Evolutionary conservation across 2,329 filamentous ascomycete genomes (phyloP).

Genomic region (Zasmidium angulare): DNA sequence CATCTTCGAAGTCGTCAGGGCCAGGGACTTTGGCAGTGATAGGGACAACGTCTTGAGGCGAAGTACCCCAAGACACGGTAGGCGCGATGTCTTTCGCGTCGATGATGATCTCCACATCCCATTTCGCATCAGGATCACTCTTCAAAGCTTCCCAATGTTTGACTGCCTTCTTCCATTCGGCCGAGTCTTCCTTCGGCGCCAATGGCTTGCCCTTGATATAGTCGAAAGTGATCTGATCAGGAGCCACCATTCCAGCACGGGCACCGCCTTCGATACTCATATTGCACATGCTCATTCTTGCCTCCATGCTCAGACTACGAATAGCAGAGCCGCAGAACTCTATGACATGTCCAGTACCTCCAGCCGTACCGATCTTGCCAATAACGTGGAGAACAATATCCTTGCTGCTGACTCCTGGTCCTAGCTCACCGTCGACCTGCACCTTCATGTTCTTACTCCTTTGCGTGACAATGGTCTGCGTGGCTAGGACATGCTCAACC

Average conservation of each 20-base stretch:
- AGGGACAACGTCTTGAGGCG: constrained; percentile 91
- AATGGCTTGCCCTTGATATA: constrained; percentile 91
- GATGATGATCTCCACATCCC: constrained; percentile 84
- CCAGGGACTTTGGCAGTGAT: constrained; percentile 90
- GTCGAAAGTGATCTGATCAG: constrained; percentile 89
- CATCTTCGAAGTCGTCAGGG: constrained; percentile 79
- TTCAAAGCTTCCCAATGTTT: constrained; percentile 84
- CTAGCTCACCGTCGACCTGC: constrained; percentile 86
- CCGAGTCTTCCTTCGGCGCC: constrained; percentile 77
- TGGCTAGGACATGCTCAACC: constrained; percentile 96
- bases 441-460: constrained; percentile 99
- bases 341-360: constrained; percentile 90
- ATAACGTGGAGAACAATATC: constrained; percentile 93
- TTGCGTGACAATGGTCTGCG: constrained; percentile 91
- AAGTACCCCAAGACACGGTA: constrained; percentile 95
- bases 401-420: constrained; percentile 91
- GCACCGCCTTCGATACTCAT: constrained; percentile 98
- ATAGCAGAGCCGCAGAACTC: constrained; percentile 98
- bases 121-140: constrained; percentile 85
- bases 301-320: constrained; percentile 86
- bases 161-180: constrained; percentile 85
- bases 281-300: constrained; percentile 98
- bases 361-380: constrained; percentile 89
- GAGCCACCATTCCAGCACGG: constrained; percentile 93
- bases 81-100: constrained; percentile 91